These are phyloP conservation scores for Colletotrichum somersetense DNA, from an alignment of 2,329 filamentous ascomycete genomes.

Conservation along the genomic window DNA sequence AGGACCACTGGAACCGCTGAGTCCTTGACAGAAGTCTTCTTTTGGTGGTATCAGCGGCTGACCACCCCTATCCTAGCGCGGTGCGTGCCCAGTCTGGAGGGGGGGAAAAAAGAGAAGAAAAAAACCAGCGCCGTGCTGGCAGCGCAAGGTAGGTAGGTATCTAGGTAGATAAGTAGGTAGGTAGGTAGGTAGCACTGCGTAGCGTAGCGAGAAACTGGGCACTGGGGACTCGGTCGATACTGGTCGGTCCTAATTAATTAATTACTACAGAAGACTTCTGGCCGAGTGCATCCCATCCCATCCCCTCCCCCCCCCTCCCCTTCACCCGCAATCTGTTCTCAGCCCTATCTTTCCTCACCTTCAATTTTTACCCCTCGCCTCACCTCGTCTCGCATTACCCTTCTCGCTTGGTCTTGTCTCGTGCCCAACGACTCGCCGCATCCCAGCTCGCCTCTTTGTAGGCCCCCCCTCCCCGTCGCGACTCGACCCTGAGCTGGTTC, in stretches of 20 bases:
- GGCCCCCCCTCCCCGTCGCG: constrained; percentile 32
- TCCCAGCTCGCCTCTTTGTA: constrained; percentile 35
- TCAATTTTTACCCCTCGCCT: constrained; percentile 43
- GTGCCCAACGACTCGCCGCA: constrained; percentile 39
- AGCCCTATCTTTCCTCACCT: constrained; percentile 47
- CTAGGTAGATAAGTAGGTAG: neutral
- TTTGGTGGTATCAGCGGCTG: constrained; percentile 30
- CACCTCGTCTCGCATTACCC: constrained; percentile 32
- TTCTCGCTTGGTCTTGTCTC: constrained; percentile 34
- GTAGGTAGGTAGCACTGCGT: too few relatives aligned
- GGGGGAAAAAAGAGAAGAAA: neutral
- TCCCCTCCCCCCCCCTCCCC: constrained; percentile 13
- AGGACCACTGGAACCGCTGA: neutral
- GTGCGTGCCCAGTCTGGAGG: neutral
- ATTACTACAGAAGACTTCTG: constrained; percentile 25
- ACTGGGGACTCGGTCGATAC: constrained; percentile 15
- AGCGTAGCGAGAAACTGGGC: constrained; percentile 24
- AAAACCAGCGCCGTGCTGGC: constrained; percentile 6
- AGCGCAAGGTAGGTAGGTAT: neutral
- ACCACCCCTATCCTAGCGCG: constrained; percentile 10
- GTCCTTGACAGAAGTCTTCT: constrained; percentile 3
- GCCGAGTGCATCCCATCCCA: constrained; percentile 42
- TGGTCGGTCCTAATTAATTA: neutral
- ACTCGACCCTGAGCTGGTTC: constrained; percentile 38
- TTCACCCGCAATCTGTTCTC: constrained; percentile 43